A percentile compares a stretch with the other conserved stretches of the same genome.
Evolutionary conservation across 108 stramenopile genomes (phyloP).

Genomic region (Pseudonitzschia pungens): DNA sequence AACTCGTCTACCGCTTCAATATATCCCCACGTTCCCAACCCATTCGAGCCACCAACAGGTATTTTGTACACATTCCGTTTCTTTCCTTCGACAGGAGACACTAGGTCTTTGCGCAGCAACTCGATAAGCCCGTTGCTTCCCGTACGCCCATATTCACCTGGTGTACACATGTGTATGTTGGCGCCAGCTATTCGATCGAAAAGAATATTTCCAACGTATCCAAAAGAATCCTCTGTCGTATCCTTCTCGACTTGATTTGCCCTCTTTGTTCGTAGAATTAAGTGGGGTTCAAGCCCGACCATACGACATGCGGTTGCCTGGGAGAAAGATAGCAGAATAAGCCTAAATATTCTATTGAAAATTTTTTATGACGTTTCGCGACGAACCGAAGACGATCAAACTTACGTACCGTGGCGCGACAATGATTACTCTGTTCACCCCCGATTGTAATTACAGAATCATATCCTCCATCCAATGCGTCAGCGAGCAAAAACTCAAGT

Average conservation of each 20-base stretch:
- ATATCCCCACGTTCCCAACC: slow-evolving; percentile 86
- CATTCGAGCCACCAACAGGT: slow-evolving; percentile 89
- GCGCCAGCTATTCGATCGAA: slow-evolving; percentile 85
- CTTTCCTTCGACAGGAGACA: not conserved
- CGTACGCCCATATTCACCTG: slow-evolving; percentile 82
- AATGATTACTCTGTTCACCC: slow-evolving; percentile 91
- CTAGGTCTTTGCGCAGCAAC: slow-evolving; percentile 47
- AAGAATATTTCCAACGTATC: slow-evolving; percentile 70
- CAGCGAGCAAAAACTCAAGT: slow-evolving; percentile 86
- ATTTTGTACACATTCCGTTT: slow-evolving; percentile 58
- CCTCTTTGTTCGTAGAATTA: slow-evolving; percentile 68
- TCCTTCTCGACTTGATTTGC: slow-evolving; percentile 48
- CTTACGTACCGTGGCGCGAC: slow-evolving; percentile 66
- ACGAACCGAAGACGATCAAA: not conserved
- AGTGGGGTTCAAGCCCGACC: slow-evolving; percentile 75
- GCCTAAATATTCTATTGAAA: not conserved
- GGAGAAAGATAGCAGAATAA: not conserved
- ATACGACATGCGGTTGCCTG: slow-evolving; percentile 73
- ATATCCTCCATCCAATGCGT: slow-evolving; percentile 59
- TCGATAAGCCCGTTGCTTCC: slow-evolving; percentile 65
- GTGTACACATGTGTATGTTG: slow-evolving; percentile 74
- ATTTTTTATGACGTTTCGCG: not conserved
- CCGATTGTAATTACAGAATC: slow-evolving; percentile 85
- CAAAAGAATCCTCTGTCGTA: slow-evolving; percentile 35
- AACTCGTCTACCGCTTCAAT: slow-evolving; percentile 81